Evolutionary conservation across 345 rosid species (phyloP), one percentile per base, ranked within the genome.

Genomic region (Eucalyptus viminalis): DNA sequence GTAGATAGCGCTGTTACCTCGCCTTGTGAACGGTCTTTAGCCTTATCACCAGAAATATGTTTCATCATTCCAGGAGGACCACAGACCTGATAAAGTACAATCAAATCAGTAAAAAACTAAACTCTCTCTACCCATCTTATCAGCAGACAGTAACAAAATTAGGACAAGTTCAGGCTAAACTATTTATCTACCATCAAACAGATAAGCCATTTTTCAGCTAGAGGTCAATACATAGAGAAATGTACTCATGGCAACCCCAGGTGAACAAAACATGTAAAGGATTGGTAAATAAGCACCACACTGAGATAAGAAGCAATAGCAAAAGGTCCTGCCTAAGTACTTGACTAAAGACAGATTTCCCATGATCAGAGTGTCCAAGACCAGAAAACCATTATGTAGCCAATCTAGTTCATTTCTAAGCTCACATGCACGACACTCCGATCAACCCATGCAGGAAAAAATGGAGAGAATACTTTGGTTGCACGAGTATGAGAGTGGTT

Each of bases 61-160:
- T 96, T 93, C 99, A 96, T 96, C 99, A 97, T 96, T 89, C 99
- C 99, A 88, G 98, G 95, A 72, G 99, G 99, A 51, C 99, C 99
- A 56, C 99, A 97, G 50, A 97, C 98, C 99, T 97, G 91, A 91
- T 89, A 62, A 85, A 86, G 37, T 25, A 29, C 31, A 14, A 27
- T 86, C 62, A 29, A 51, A n/a, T 49, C 40, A 86, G 5, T 86
- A 50, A n/a, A 86, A 15, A 86, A 51, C 19, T 50, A 47, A 47
- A 86, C 87, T 47, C 27, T 19, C 14, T 72, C 83, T 72, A 72
- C 83, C 83, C 44, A 72, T 37, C 83, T 37, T 72, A 72, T 72
- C 45, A 72, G 47, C 5, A 72, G 45, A 72, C 22, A 37, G 24
- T 72, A 44, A 72, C 83, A 72, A 72, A 72, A 37, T 72, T 15